phyloP scores from a whole-genome alignment of 2,329 filamentous ascomycete genomes.

The Acarospora socialis region DNA sequence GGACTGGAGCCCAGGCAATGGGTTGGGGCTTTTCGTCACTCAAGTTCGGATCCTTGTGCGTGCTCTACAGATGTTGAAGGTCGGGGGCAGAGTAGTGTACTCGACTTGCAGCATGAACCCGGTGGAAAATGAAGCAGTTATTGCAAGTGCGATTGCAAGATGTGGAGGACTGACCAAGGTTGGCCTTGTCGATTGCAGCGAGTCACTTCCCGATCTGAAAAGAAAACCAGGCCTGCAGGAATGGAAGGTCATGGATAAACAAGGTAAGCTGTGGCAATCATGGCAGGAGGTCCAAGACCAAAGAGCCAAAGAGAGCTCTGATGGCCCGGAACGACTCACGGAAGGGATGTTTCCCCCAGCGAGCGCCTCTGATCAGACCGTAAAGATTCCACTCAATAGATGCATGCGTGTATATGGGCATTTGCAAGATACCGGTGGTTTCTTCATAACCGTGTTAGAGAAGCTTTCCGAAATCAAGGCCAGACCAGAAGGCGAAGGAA shows the following conservation, averaged over 20 bases:
- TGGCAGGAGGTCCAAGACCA: slow-evolving; percentile 71
- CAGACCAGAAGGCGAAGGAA: slow-evolving; percentile 45
- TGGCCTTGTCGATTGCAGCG: slow-evolving; percentile 68
- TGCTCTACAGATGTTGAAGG: slow-evolving; percentile 89
- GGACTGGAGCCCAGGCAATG: slow-evolving; percentile 82
- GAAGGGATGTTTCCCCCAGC: slow-evolving; percentile 72
- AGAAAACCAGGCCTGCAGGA: slow-evolving; percentile 59
- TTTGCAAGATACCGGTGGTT: slow-evolving; percentile 88
- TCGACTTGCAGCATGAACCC: slow-evolving; percentile 99
- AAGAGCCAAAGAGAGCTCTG: slow-evolving; percentile 40
- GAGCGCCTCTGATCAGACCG: slow-evolving; percentile 36
- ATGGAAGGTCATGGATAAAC: slow-evolving; percentile 89
- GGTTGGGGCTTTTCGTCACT: slow-evolving; percentile 70
- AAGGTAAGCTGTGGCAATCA: slow-evolving; percentile 60
- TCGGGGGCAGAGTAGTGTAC: slow-evolving; percentile 87
- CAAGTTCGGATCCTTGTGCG: slow-evolving; percentile 84
- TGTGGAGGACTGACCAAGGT: slow-evolving; percentile 76
- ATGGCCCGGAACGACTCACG: slow-evolving; percentile 52
- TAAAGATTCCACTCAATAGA: slow-evolving; percentile 61
- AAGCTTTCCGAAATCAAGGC: slow-evolving; percentile 78
- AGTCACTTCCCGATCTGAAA: slow-evolving; percentile 62
- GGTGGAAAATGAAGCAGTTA: slow-evolving; percentile 87
- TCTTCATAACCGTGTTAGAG: slow-evolving; percentile 92
- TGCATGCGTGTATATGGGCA: slow-evolving; percentile 94
- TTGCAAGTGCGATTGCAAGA: slow-evolving; percentile 74